Percentiles rank a stretch among this genome's conserved stretches.
These are phyloP conservation scores for Globisporangium abappressorium DNA, from an alignment of 352 stramenopile species.

Conservation along the genomic window DNA sequence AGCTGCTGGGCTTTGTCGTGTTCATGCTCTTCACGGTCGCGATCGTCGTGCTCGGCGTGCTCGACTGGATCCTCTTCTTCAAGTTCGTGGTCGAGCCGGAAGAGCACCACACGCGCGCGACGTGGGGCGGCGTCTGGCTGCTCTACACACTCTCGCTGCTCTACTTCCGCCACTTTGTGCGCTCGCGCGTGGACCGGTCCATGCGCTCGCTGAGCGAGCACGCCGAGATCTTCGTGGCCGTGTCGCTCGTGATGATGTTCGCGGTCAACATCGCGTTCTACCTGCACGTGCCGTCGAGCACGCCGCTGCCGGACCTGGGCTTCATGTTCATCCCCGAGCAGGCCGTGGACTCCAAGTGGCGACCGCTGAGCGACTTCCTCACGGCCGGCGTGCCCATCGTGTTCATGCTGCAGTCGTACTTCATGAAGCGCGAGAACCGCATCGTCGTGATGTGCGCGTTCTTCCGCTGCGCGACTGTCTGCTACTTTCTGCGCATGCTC, in stretches of 20 bases:
- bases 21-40: slow-evolving; percentile 41
- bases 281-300: slow-evolving; percentile 54
- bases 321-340: slow-evolving; percentile 77
- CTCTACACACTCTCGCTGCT: slow-evolving; percentile 44
- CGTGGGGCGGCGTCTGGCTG: slow-evolving; percentile 52
- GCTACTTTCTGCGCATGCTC: slow-evolving; percentile 68
- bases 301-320: slow-evolving; percentile 62
- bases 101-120: slow-evolving; percentile 37
- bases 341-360: slow-evolving; percentile 48
- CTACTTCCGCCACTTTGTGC: slow-evolving; percentile 44
- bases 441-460: slow-evolving; percentile 52
- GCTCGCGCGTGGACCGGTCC: slow-evolving; percentile 34
- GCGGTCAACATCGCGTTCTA: slow-evolving; percentile 74
- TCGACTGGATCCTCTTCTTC: slow-evolving; percentile 62
- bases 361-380: slow-evolving; percentile 63
- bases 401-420: slow-evolving; percentile 51
- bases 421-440: slow-evolving; percentile 50
- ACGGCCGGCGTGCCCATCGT: slow-evolving; percentile 55
- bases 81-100: slow-evolving; percentile 61
- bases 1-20: slow-evolving; percentile 41
- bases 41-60: slow-evolving; percentile 44
- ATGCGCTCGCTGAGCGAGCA: slow-evolving; percentile 48
- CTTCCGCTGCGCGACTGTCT: slow-evolving; percentile 66
- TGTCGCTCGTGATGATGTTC: slow-evolving; percentile 65
- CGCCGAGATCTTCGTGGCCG: slow-evolving; percentile 65